These are phyloP conservation scores for Penicillium dipodomyicola DNA, from an alignment of 495 filamentous ascomycete genomes.

Conservation along the genomic window DNA sequence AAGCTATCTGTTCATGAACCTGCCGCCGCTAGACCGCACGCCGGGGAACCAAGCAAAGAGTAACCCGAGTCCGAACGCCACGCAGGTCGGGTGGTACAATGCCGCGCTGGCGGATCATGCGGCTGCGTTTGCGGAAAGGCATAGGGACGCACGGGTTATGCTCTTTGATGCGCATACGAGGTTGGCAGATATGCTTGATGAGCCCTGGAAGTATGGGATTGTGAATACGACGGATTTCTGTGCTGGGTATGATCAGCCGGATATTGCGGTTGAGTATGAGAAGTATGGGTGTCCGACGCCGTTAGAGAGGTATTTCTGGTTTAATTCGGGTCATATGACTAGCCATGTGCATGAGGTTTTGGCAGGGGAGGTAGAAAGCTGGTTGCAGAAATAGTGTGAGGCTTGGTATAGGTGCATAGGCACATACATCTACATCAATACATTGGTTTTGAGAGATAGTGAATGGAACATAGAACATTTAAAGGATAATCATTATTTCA, in stretches of 20 bases:
- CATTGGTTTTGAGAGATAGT: not conserved
- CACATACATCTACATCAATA: not conserved
- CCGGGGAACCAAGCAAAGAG: slow-evolving; percentile 35
- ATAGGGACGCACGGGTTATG: slow-evolving; percentile 36
- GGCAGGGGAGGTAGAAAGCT: slow-evolving; percentile 28
- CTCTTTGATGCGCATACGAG: slow-evolving; percentile 46
- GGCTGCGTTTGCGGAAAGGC: slow-evolving; percentile 16
- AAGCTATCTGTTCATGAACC: slow-evolving; percentile 50
- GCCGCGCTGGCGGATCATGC: slow-evolving; percentile 31
- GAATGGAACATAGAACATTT: not conserved
- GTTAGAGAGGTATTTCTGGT: slow-evolving; percentile 52
- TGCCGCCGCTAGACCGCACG: slow-evolving; percentile 49
- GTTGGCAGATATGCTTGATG: slow-evolving; percentile 44
- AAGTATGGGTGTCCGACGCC: slow-evolving; percentile 48
- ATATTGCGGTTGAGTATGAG: slow-evolving; percentile 43
- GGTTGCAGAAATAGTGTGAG: slow-evolving; percentile 17
- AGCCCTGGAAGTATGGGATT: slow-evolving; percentile 43
- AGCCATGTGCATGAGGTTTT: slow-evolving; percentile 43
- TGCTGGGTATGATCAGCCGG: slow-evolving; percentile 46
- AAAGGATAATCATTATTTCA: slow-evolving; percentile 13
- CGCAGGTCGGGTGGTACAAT: slow-evolving; percentile 45
- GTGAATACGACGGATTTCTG: slow-evolving; percentile 51
- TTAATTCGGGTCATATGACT: slow-evolving; percentile 51
- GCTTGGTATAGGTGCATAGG: not conserved
- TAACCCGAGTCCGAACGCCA: slow-evolving; percentile 44